Base-by-base conservation (phyloP, 192 early-diverging fungal species). In the Thamnidium elegans region DNA sequence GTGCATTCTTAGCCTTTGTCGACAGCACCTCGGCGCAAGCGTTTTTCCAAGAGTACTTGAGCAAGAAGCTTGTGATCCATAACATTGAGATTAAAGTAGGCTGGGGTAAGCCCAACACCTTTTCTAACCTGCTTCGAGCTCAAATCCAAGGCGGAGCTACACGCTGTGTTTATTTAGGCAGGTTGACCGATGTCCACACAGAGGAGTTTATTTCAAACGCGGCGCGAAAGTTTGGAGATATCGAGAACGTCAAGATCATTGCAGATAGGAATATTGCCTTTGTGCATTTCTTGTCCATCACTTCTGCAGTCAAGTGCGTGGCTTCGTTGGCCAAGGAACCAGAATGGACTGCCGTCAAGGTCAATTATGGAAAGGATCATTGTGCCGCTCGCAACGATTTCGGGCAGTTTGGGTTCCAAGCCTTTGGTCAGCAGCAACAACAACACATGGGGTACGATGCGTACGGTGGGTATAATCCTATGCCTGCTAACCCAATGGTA, bases 311-410 rank as follows among this genome's bases (percentile, higher is more conserved):
- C 42, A 90, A 87, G 53, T 89, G 86, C 32, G 89, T 94, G 30
- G 68, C 75, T n/a, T 62, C 63, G 1, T 63, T 95, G 42, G 78
- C 84, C 7, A 70, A 54, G 7, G 85, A 90, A n/a, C 61, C 81
- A 2, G 62, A 62, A 20, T 94, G 87, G 81, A 30, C 67, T 1
- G 70, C 67, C 31, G 72, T 81, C 21, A 72, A 87, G 17, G 73
- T 95, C 26, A 82, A 87, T 62, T 95, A 87, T 75, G 93, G 93
- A 48, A 92, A 89, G 70, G 93, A 95, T 78, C 79, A 90, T 20
- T 95, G 92, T 71, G 86, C 85, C 4, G 78, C 78, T 11, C 34
- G 26, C 13, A 50, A 20, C 30, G 54, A 66, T 58, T 31, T 46
- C 14, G 31, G 17, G 23, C 44, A 42, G 7, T 26, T 21, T 39